Evolutionary conservation across 179 eudicot genomes (phyloP), one percentile per base, ranked within the genome.

Genomic region (Spinacia oleracea): DNA sequence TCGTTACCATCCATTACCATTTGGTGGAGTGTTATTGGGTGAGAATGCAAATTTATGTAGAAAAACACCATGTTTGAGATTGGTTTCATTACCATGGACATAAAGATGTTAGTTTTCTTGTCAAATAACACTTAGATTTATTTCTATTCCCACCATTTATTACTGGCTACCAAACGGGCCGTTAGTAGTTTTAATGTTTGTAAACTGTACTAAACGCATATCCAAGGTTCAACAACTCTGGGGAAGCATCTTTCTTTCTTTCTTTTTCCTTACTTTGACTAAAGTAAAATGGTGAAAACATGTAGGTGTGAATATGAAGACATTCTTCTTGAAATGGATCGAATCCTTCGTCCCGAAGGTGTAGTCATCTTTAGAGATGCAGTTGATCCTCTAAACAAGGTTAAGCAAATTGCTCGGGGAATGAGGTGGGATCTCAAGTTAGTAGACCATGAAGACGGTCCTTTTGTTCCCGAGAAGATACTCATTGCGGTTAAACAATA

Each of bases 321-420:
- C 73, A 87, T 91, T 27, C 92, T 91, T 38, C 77, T 91, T 23
- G 92, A 91, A 81, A 91, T 91, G 93, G 95, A 91, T 83, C 83
- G 95, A 6, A 89, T 91, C 71, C 78, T 91, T 50, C 91, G 95
- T 12, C 93, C 95, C 0, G 95, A 91, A 83, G 95, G 95, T 40
- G 50, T 81, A 6, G 89, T 89, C 65, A 84, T 91, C 76, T 77
- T 91, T 42, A 85, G 91, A 59, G 95, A 91, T 38, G 91, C 88
- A 73, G 93, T 91, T 59, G 87, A 89, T 65, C 86, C 87, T 29
- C 79, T 91, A 32, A 89, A 81, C 81, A 89, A 84, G 79, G 88
- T 89, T 70, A 78, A 75, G 79, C 81, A 85, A 72, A 88, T 91
- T 1, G 89, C 84, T 14, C 80, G 86, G 18, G 91, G 89, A 34